A percentile compares a stretch with the other conserved stretches of the same genome.
phyloP scores from a whole-genome alignment of 805 yeast species.

The Groenewaldozyma tartarivorans region DNA sequence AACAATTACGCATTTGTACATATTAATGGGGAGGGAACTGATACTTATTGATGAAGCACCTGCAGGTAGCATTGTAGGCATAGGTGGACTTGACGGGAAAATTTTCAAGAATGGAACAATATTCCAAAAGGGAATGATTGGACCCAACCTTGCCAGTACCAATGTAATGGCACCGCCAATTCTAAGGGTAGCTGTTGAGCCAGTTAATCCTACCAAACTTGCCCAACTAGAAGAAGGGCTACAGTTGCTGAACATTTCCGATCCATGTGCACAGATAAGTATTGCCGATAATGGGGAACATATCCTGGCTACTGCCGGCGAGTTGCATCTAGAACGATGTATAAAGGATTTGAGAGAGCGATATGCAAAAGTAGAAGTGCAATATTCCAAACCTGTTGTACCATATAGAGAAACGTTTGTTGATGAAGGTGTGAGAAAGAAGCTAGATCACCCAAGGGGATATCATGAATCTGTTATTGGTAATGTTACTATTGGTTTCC shows the following conservation, averaged over 20 bases:
- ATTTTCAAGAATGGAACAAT: constrained; percentile 83
- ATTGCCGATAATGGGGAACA: constrained; percentile 88
- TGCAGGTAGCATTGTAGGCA: constrained; percentile 91
- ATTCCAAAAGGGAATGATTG: constrained; percentile 45
- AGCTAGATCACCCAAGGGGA: constrained; percentile 17
- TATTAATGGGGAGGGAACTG: constrained; percentile 89
- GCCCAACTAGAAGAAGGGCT: constrained; percentile 69
- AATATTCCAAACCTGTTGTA: constrained; percentile 83
- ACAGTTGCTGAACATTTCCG: constrained; percentile 71
- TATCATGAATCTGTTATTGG: constrained; percentile 40
- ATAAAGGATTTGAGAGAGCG: constrained; percentile 81
- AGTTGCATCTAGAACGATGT: constrained; percentile 90
- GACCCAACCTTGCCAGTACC: constrained; percentile 71
- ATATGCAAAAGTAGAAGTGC: constrained; percentile 84
- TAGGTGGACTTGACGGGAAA: constrained; percentile 79
- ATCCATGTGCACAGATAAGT: constrained; percentile 86
- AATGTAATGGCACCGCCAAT: constrained; percentile 78
- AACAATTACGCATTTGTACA: constrained; percentile 57
- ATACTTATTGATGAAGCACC: constrained; percentile 72
- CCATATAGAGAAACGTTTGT: constrained; percentile 85
- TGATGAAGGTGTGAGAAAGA: constrained; percentile 30
- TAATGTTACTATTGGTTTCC: constrained; percentile 33
- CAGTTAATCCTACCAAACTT: constrained; percentile 75
- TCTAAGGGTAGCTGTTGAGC: constrained; percentile 92
- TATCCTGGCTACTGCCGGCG: constrained; percentile 93